A percentile compares a stretch with the other conserved stretches of the same genome.
phyloP scores from a whole-genome alignment of 768 basidiomycete species.

The Punctularia strigosozonata region DNA sequence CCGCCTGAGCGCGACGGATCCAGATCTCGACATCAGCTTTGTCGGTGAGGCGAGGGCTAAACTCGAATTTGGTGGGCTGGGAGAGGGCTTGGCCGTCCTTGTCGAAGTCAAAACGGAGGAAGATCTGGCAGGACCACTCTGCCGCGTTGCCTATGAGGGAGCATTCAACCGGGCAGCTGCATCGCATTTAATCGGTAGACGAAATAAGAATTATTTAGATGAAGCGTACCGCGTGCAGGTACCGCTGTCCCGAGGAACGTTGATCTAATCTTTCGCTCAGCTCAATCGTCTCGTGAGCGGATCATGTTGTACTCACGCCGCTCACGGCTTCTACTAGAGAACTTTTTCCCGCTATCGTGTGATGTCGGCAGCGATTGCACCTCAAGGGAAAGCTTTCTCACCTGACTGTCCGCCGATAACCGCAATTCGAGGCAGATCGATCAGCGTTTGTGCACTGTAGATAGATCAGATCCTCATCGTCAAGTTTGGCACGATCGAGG shows the following conservation, averaged over 20 bases:
- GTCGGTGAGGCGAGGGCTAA: constrained; percentile 22
- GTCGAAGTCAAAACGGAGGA: constrained; percentile 11
- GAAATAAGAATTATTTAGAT: neutral
- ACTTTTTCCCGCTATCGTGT: constrained; percentile 39
- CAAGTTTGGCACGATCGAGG: no score
- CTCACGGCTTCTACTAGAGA: constrained; percentile 47
- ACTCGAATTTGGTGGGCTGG: constrained; percentile 1
- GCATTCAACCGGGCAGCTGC: constrained; percentile 12
- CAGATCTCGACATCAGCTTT: constrained; percentile 24
- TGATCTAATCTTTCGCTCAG: constrained; percentile 27
- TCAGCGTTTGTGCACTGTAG: constrained; percentile 22
- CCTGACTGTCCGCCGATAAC: constrained; percentile 50
- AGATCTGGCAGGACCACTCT: constrained; percentile 16
- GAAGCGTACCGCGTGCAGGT: constrained; percentile 39
- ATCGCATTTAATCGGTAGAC: neutral
- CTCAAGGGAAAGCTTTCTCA: constrained; percentile 12
- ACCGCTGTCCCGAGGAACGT: constrained; percentile 48
- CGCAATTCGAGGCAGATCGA: constrained; percentile 39
- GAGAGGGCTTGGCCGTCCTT: neutral
- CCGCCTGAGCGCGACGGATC: constrained; percentile 34
- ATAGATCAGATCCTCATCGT: neutral
- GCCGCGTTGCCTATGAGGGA: constrained; percentile 1
- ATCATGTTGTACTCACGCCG: constrained; percentile 25
- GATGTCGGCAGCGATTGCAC: neutral
- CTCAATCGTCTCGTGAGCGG: neutral